Conservation (phyloP, 1,284 basidiomycete genomes). For the Mycena citricolor region DNA sequence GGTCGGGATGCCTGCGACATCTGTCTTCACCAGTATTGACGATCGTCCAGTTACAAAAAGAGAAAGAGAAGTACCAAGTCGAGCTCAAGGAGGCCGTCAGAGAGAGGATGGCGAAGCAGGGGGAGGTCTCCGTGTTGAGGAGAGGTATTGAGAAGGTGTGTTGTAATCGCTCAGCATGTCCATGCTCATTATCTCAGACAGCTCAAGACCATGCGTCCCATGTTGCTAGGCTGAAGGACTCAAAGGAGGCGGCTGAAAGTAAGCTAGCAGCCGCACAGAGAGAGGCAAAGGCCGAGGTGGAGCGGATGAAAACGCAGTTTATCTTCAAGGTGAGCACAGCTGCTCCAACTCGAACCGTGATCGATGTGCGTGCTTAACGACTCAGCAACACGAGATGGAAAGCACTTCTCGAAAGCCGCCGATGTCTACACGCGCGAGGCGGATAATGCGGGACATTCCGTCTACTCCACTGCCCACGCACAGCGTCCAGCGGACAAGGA, state of each 20-base stretch:
- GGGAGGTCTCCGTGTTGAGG: constrained; percentile 61
- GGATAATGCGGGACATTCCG: constrained; percentile 35
- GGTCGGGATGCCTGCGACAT: constrained; percentile 34
- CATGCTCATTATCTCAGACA: background rate
- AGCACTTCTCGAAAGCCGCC: constrained; percentile 52
- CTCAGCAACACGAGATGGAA: constrained; percentile 68
- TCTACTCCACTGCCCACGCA: constrained; percentile 39
- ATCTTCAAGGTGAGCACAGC: constrained; percentile 59
- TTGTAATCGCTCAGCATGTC: constrained; percentile 1
- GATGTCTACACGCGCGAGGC: constrained; percentile 42
- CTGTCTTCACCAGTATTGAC: constrained; percentile 13
- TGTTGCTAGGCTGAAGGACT: constrained; percentile 53
- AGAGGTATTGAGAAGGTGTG: constrained; percentile 57
- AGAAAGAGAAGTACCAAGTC: constrained; percentile 45
- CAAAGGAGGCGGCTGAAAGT: constrained; percentile 59
- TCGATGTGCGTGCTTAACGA: constrained; percentile 6
- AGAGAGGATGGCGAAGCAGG: constrained; percentile 51
- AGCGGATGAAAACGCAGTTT: constrained; percentile 66
- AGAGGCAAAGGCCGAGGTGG: constrained; percentile 64
- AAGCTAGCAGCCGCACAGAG: constrained; percentile 54
- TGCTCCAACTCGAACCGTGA: constrained; percentile 4
- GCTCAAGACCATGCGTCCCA: constrained; percentile 59
- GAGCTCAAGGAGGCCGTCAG: constrained; percentile 49
- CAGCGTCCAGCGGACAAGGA: constrained; percentile 24
- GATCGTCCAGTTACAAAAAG: constrained; percentile 45